Percentiles rank a stretch among this genome's conserved stretches.
Conservation (phyloP, 139 green algal species). For the Pleodorina starrii region DNA sequence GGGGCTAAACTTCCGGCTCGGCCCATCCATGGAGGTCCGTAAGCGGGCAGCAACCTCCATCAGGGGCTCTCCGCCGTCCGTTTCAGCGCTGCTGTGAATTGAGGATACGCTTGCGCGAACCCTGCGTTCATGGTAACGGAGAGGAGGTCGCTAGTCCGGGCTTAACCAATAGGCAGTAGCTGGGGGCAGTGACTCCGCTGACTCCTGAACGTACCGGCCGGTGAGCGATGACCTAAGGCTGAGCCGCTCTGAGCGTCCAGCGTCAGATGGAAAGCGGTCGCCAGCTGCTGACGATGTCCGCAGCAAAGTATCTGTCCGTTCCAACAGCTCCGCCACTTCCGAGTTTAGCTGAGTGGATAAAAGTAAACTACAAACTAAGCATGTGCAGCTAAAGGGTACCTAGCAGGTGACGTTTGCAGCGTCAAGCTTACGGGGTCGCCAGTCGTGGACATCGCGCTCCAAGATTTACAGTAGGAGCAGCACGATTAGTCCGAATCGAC, state of each 20-base stretch:
- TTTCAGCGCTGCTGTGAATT: background rate
- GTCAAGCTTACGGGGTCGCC: background rate
- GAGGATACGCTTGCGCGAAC: background rate
- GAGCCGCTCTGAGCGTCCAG: background rate
- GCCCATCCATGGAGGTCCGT: background rate
- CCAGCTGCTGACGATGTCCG: background rate
- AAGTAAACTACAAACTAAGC: background rate
- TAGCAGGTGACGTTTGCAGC: no score
- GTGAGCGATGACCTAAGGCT: background rate
- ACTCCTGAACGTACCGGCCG: background rate
- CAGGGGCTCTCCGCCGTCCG: background rate
- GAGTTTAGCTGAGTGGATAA: background rate
- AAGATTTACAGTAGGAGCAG: no score
- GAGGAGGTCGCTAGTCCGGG: no score
- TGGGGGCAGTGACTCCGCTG: no score
- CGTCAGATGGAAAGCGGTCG: background rate
- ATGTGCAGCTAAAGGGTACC: background rate
- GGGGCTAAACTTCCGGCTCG: background rate
- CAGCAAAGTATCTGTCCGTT: background rate
- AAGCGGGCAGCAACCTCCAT: background rate
- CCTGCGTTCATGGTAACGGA: background rate
- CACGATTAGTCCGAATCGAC: no score
- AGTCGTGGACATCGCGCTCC: no score
- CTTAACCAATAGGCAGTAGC: no score
- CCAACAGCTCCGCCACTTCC: background rate